Base-by-base conservation (phyloP, 352 stramenopile genomes). In the Phytopythium cucurbitacearum region DNA sequence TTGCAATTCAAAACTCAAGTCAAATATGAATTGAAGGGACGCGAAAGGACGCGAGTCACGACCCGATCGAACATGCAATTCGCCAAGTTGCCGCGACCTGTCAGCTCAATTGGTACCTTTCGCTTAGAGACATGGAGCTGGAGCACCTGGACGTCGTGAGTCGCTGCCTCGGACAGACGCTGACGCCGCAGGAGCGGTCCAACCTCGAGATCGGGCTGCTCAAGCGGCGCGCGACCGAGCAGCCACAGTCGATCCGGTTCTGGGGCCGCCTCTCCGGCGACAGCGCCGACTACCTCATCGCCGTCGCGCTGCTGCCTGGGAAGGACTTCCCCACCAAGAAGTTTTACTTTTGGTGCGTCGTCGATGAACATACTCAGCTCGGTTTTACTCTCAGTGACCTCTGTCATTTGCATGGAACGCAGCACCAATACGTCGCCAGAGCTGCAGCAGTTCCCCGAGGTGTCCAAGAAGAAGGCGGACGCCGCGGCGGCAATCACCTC, bases 291-390 rank as follows among this genome's bases (percentile, higher is more conserved):
- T 93, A 91, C 43, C 56, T 91, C 51, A 51, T 91, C 54, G 74
- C 67, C 1, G 77, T 89, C 28, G 82, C 69, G 5, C 52, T 87
- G 8, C 59, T 89, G 16, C 48, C 74, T 0, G 65, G 56, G n/a
- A 79, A 85, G 16, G 75, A 85, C 51, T 88, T 85, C 38, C 80
- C 78, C 11, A 85, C 73, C 57, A 93, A 91, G 56, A 93, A 93
- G 41, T 93, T 89, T 37, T 92, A 90, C 78, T 93, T 91, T 38
- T 93, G 78, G 80, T 89, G 64, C 34, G 42, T 50, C 11, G 0
- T 21, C 7, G 42, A 28, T 28, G 21, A 2, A 2, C 21, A 28
- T 2, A 28, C 21, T 2, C 21, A 2, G 21, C 2, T 2, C 21
- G 21, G 21, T 12, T 28, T 48, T 47, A 11, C 16, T 57, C 12